Base-by-base conservation (phyloP, 176 grass and related monocot species). In the Eragrostis curvula region DNA sequence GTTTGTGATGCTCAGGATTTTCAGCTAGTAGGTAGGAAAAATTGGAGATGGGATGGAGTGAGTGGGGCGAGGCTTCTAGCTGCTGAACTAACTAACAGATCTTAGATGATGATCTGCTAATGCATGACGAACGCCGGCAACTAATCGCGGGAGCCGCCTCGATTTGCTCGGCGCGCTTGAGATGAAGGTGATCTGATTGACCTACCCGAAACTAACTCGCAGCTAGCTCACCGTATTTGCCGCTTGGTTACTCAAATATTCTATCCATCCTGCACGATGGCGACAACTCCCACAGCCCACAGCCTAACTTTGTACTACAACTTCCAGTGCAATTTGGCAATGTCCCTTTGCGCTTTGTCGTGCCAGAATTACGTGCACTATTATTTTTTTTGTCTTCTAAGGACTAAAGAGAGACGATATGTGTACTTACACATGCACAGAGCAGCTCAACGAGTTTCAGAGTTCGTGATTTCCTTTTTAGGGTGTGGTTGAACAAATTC, bases 121-220 rank as follows among this genome's bases (percentile, higher is more conserved):
- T 28, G 85, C 70, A 67, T 81, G 70, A 87, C 85, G 85, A 81
- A 25, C 21, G 12, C 58, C 36, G 48, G 76, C 84, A 79, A 45
- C 75, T 53, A 66, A 73, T 45, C 57, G 58, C 45, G 8, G 56
- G 56, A 64, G 67, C 57, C 42, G 67, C 84, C 69, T 36, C 6
- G 84, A 74, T 74, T 66, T 57, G 76, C 84, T 74, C 68, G 41
- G 18, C 67, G 20, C 24, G 78, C 52, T n/a, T 32, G 47, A 66
- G 63, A 75, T 47, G 70, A 81, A 23, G 85, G 68, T 86, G 85
- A 87, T 77, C 85, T 69, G 77, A 69, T 68, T 58, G 36, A 80
- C 58, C 77, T 80, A 80, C 70, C 78, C n/a, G 21, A 75, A 71
- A 63, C 66, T 52, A 79, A 79, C 67, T 55, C 45, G 5, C n/a